A percentile compares a stretch with the other conserved stretches of the same genome.
phyloP scores from a whole-genome alignment of 768 basidiomycete genomes.

The Hebeloma cylindrosporum region DNA sequence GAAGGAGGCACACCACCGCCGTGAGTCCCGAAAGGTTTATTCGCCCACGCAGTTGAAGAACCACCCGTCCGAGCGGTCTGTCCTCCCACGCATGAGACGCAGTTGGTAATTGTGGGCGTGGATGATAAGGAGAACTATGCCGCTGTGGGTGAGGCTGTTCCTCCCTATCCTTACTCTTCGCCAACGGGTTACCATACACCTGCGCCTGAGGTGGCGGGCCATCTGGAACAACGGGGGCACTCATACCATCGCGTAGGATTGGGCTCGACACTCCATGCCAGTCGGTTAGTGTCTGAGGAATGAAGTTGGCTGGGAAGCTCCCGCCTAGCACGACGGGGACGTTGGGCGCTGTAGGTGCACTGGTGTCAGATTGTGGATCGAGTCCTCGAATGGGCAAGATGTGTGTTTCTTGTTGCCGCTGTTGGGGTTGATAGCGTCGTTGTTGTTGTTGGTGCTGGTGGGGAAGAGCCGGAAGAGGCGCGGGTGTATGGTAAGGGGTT shows the following conservation, averaged over 20 bases:
- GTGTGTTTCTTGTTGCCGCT: not conserved
- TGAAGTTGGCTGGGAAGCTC: slow-evolving; percentile 20
- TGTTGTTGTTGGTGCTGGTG: slow-evolving; percentile 1
- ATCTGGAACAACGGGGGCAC: slow-evolving; percentile 1
- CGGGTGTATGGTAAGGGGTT: slow-evolving; percentile 14
- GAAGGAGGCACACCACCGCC: no score
- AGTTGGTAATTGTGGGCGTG: not conserved
- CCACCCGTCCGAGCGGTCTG: no score
- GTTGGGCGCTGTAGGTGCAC: slow-evolving; percentile 13
- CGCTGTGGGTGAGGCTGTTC: no score
- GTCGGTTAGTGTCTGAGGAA: slow-evolving; percentile 22
- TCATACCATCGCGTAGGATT: slow-evolving; percentile 12
- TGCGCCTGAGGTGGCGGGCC: not conserved
- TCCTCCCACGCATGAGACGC: not conserved
- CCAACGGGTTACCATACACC: slow-evolving; percentile 24
- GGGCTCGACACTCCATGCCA: slow-evolving; percentile 21
- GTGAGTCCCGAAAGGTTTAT: no score
- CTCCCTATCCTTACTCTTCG: slow-evolving; percentile 10
- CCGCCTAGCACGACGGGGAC: slow-evolving; percentile 15
- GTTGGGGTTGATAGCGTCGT: slow-evolving; percentile 1
- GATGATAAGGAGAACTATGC: slow-evolving; percentile 1
- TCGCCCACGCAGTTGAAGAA: no score
- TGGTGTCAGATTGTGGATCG: slow-evolving; percentile 5
- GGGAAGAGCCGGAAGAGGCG: no score
- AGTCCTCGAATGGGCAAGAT: no score